Evolutionary conservation across 202 grass and related monocot species (phyloP).

Genomic region (Hordeum pubiflorum): DNA sequence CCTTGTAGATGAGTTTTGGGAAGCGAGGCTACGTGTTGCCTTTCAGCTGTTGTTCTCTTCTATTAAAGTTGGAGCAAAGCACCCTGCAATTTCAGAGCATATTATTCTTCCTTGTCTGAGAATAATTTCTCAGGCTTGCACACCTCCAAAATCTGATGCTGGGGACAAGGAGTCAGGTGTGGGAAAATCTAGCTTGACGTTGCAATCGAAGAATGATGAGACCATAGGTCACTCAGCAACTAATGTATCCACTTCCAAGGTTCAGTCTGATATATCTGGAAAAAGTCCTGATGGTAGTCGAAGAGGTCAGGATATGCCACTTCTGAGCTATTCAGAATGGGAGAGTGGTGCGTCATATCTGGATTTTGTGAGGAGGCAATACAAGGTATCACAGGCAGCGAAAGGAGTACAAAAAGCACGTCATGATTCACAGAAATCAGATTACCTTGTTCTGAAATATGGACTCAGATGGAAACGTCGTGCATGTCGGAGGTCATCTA

Average conservation of each 20-base stretch:
- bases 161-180: slow-evolving; percentile 60
- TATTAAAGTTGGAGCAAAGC: slow-evolving; percentile 93
- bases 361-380: slow-evolving; percentile 94
- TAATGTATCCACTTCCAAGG: slow-evolving; percentile 36
- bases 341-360: slow-evolving; percentile 93
- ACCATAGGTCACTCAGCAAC: slow-evolving; percentile 21
- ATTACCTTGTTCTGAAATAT: slow-evolving; percentile 80
- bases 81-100: slow-evolving; percentile 98
- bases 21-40: slow-evolving; percentile 74
- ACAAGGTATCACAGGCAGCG: slow-evolving; percentile 70
- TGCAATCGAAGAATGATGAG: slow-evolving; percentile 58
- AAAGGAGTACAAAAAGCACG: slow-evolving; percentile 52
- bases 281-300: slow-evolving; percentile 40
- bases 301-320: slow-evolving; percentile 65
- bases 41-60: slow-evolving; percentile 96
- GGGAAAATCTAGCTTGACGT: slow-evolving; percentile 54
- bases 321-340: slow-evolving; percentile 95
- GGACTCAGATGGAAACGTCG: slow-evolving; percentile 85
- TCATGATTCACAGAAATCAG: slow-evolving; percentile 63
- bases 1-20: slow-evolving; percentile 93
- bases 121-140: slow-evolving; percentile 97
- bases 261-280: slow-evolving; percentile 48
- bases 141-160: slow-evolving; percentile 78
- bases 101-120: slow-evolving; percentile 97
- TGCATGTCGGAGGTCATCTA: slow-evolving; percentile 67